Percentiles rank a stretch among this genome's conserved stretches.
These are phyloP conservation scores for Zymoseptoria pseudotritici DNA, from an alignment of 2,329 filamentous ascomycete genomes.

Conservation along the genomic window DNA sequence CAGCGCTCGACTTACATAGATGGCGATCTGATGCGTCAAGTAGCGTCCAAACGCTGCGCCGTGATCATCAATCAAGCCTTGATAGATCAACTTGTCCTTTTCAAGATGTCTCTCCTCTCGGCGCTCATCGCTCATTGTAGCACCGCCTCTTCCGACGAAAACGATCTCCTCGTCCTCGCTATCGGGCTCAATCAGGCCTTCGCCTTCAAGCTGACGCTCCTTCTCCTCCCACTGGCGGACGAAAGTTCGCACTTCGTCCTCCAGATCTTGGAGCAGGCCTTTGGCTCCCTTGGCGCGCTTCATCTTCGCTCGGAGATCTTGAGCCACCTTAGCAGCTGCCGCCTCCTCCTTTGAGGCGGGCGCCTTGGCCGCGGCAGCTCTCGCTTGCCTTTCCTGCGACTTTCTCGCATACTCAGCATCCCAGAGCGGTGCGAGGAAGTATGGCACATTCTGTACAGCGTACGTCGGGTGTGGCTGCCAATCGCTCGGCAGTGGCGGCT, in stretches of 20 bases:
- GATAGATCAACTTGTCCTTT: slow-evolving; percentile 67
- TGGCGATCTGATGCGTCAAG: slow-evolving; percentile 85
- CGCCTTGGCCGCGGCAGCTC: slow-evolving; percentile 41
- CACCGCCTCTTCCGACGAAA: slow-evolving; percentile 65
- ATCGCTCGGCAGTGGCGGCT: slow-evolving; percentile 74
- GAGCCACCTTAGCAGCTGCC: slow-evolving; percentile 54
- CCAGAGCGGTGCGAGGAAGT: slow-evolving; percentile 83
- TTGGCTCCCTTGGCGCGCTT: slow-evolving; percentile 75
- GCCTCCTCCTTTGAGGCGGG: slow-evolving; percentile 42
- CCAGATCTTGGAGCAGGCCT: slow-evolving; percentile 72
- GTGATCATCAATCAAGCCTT: slow-evolving; percentile 67
- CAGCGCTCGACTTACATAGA: slow-evolving; percentile 46
- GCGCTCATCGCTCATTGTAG: slow-evolving; percentile 51
- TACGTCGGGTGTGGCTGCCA: slow-evolving; percentile 79
- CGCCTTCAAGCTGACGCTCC: slow-evolving; percentile 39
- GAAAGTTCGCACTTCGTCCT: slow-evolving; percentile 74
- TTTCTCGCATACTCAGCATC: slow-evolving; percentile 48
- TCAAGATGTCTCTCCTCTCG: slow-evolving; percentile 47
- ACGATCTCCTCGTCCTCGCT: slow-evolving; percentile 80
- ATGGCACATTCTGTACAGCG: slow-evolving; percentile 69
- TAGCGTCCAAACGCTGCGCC: slow-evolving; percentile 80
- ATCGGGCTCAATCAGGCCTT: slow-evolving; percentile 40
- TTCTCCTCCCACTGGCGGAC: slow-evolving; percentile 54
- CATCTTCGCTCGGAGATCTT: slow-evolving; percentile 69
- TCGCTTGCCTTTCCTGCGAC: slow-evolving; percentile 27